A percentile compares a stretch with the other conserved stretches of the same genome.
These are phyloP conservation scores for Gossypium turneri DNA, from an alignment of 345 rosid species.

Conservation along the genomic window DNA sequence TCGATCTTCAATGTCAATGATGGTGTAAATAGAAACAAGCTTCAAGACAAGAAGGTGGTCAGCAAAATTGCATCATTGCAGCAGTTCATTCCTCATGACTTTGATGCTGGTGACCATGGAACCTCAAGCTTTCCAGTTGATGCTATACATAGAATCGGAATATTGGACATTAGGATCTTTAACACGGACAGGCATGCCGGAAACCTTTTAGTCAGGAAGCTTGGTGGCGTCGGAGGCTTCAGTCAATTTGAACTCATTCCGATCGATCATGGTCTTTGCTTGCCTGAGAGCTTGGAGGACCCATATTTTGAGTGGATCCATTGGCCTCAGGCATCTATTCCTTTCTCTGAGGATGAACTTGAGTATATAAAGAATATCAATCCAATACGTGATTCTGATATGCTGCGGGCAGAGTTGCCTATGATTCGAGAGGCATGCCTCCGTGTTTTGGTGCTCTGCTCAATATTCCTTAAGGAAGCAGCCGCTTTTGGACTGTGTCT, in stretches of 20 bases:
- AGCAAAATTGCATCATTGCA: constrained; percentile 97
- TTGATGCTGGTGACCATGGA: constrained; percentile 94
- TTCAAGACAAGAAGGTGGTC: constrained; percentile 55
- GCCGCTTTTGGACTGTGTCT: constrained; percentile 74
- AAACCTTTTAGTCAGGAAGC: constrained; percentile 84
- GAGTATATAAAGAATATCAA: constrained; percentile 66
- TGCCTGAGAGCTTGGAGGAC: constrained; percentile 92
- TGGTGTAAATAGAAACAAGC: constrained; percentile 66
- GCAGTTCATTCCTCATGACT: constrained; percentile 84
- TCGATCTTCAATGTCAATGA: constrained; percentile 79
- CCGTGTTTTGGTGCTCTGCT: constrained; percentile 70
- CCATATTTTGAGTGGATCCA: constrained; percentile 99
- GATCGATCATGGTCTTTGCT: constrained; percentile 90
- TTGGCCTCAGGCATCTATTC: constrained; percentile 98
- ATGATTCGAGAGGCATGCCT: constrained; percentile 95
- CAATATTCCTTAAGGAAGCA: constrained; percentile 84
- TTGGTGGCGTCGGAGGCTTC: constrained; percentile 58
- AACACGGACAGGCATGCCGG: constrained; percentile 98
- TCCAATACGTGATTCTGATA: constrained; percentile 60
- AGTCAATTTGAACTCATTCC: constrained; percentile 87
- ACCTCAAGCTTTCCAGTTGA: constrained; percentile 92
- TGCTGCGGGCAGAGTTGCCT: constrained; percentile 79
- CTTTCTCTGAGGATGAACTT: constrained; percentile 91
- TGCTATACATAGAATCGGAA: constrained; percentile 85
- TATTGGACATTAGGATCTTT: constrained; percentile 77